phyloP scores from a whole-genome alignment of 768 basidiomycete genomes.

The Coprinopsis sp. region DNA sequence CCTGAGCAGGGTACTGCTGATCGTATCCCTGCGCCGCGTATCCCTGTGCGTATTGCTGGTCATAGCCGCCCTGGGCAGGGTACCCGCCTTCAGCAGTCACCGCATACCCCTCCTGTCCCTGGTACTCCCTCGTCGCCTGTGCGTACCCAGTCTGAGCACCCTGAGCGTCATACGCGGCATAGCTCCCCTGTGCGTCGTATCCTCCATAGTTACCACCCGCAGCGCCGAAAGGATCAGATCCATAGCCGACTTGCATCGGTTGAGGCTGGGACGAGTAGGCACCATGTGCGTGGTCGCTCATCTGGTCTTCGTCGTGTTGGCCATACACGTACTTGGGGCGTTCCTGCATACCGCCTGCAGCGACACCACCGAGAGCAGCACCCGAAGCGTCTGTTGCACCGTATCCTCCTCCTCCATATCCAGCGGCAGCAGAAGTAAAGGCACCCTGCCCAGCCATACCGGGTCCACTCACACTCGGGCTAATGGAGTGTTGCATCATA shows the following conservation, averaged over 20 bases:
- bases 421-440: conserved; percentile 8
- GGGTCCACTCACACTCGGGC: conserved; percentile 29
- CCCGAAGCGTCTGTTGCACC: conserved; percentile 24
- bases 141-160: conserved; percentile 19
- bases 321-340: conserved; percentile 35
- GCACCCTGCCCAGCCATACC: conserved; percentile 39
- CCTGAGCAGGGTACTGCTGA: neutral
- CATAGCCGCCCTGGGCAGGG: conserved; percentile 18
- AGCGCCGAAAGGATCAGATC: conserved; percentile 40
- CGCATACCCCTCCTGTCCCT: conserved; percentile 21
- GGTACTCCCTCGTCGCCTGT: conserved; percentile 27
- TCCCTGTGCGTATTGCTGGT: conserved; percentile 19
- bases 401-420: conserved; percentile 31
- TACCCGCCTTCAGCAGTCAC: too few relatives aligned
- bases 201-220: conserved; percentile 32
- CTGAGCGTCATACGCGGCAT: conserved; percentile 8
- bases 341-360: conserved; percentile 10
- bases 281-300: conserved; percentile 27
- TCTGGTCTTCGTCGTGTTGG: conserved; percentile 29
- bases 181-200: conserved; percentile 27
- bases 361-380: conserved; percentile 4
- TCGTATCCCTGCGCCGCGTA: conserved; percentile 3
- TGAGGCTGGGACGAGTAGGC: conserved; percentile 40
- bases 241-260: conserved; percentile 32
- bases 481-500: conserved; percentile 24